phyloP scores from a whole-genome alignment of 1,284 basidiomycete genomes.

The Ceratobasidium sp. region DNA sequence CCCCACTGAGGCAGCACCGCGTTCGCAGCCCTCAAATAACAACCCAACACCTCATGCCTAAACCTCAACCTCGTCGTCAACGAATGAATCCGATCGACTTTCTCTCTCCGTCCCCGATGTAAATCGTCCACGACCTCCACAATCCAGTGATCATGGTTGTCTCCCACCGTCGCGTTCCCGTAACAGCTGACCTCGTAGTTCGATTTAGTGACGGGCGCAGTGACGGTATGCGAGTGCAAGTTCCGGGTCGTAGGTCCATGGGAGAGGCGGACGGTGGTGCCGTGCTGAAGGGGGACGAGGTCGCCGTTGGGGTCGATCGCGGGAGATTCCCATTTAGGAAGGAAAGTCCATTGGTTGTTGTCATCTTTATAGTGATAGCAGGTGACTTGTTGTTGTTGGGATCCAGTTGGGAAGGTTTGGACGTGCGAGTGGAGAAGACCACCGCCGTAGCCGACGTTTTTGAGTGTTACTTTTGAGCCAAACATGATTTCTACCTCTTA shows the following conservation, averaged over 20 bases:
- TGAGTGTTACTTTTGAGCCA: slow-evolving; percentile 92
- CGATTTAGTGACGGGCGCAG: slow-evolving; percentile 90
- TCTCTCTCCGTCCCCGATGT: slow-evolving; percentile 67
- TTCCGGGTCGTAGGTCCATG: slow-evolving; percentile 88
- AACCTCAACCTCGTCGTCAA: slow-evolving; percentile 91
- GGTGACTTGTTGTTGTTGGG: slow-evolving; percentile 94
- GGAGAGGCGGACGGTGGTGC: slow-evolving; percentile 82
- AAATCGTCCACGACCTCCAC: slow-evolving; percentile 94
- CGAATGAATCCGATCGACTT: slow-evolving; percentile 81
- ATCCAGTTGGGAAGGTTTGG: slow-evolving; percentile 94
- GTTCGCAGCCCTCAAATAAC: slow-evolving; percentile 92
- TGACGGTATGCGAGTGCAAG: slow-evolving; percentile 90
- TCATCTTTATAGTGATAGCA: slow-evolving; percentile 99
- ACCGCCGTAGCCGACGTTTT: slow-evolving; percentile 98
- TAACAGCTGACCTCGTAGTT: slow-evolving; percentile 94
- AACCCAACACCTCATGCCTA: slow-evolving; percentile 79
- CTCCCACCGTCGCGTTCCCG: slow-evolving; percentile 88
- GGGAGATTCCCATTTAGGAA: slow-evolving; percentile 83
- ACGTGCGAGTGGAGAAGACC: slow-evolving; percentile 96
- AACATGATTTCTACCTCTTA: slow-evolving; percentile 84
- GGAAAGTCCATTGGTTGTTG: slow-evolving; percentile 93
- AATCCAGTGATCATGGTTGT: slow-evolving; percentile 90
- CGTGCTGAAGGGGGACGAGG: slow-evolving; percentile 60
- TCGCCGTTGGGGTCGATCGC: slow-evolving; percentile 71
- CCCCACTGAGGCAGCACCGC: slow-evolving; percentile 96